These are phyloP conservation scores for Brassica balearica DNA, from an alignment of 441 rosid genomes.

Conservation along the genomic window DNA sequence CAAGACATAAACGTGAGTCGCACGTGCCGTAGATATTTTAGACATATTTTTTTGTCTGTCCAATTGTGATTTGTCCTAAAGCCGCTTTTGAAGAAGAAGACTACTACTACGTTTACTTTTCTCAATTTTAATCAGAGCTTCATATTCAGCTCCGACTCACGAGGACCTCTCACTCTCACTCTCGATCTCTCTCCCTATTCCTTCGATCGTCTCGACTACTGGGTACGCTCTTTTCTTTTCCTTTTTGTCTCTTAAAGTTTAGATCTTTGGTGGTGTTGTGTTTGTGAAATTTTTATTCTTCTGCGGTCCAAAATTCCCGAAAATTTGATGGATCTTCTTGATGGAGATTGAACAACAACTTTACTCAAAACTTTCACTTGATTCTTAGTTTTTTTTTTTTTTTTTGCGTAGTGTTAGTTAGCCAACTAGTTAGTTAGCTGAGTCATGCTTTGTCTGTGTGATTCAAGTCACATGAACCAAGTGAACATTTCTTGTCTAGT, in stretches of 20 bases:
- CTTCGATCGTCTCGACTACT: background rate
- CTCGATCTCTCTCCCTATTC: background rate
- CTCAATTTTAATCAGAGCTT: conserved; percentile 1
- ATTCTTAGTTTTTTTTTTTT: too few relatives aligned
- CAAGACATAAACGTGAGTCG: background rate
- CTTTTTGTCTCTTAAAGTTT: background rate
- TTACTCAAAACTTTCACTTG: background rate
- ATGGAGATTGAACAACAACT: conserved; percentile 12
- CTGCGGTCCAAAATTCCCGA: conserved; percentile 1
- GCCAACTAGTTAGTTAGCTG: conserved; percentile 12
- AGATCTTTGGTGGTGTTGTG: background rate
- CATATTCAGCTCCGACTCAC: background rate
- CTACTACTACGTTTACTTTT: background rate
- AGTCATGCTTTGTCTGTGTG: conserved; percentile 40
- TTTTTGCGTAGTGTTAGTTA: background rate
- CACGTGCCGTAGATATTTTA: conserved; percentile 28
- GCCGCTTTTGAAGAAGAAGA: background rate
- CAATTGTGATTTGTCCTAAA: conserved; percentile 1
- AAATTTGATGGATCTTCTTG: background rate
- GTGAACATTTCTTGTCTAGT: conserved; percentile 10
- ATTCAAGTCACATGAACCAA: conserved; percentile 15
- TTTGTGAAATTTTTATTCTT: background rate
- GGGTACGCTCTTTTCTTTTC: conserved; percentile 15
- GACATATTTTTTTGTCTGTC: background rate
- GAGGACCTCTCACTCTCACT: background rate